These are phyloP conservation scores for Ambrosia trifida DNA, from an alignment of 129 eudicot species.

Conservation along the genomic window DNA sequence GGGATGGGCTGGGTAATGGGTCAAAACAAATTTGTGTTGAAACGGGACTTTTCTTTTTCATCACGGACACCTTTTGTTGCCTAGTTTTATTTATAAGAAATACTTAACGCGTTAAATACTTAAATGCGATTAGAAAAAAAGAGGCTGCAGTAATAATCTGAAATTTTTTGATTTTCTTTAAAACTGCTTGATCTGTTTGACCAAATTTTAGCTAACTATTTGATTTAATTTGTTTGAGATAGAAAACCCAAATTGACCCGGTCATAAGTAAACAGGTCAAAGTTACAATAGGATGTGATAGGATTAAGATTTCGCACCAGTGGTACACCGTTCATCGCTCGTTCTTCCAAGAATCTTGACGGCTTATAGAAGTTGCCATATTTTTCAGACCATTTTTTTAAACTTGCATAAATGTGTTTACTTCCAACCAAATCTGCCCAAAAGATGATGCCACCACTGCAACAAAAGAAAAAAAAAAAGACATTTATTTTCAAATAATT, in stretches of 20 bases:
- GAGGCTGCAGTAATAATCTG: background rate
- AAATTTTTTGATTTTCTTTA: background rate
- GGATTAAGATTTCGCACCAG: conserved; percentile 51
- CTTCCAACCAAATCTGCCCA: conserved; percentile 96
- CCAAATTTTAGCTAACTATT: background rate
- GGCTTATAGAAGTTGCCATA: conserved; percentile 85
- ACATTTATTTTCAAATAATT: background rate
- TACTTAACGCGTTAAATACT: background rate
- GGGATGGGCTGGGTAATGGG: background rate
- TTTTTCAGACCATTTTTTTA: conserved; percentile 63
- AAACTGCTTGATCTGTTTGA: background rate
- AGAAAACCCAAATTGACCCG: background rate
- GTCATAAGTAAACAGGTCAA: background rate
- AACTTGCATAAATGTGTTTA: conserved; percentile 60
- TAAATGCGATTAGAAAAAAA: background rate
- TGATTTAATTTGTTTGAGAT: background rate
- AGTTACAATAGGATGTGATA: background rate
- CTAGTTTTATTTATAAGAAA: background rate
- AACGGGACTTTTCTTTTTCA: background rate
- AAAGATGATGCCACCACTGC: conserved; percentile 87
- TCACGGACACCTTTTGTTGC: background rate
- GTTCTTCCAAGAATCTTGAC: conserved; percentile 80
- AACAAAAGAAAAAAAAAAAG: conserved; percentile 10
- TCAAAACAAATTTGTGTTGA: background rate
- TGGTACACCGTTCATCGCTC: conserved; percentile 75